These are phyloP conservation scores for Wallacemonas sp. DNA, from an alignment of 208 protist species.

Conservation along the genomic window DNA sequence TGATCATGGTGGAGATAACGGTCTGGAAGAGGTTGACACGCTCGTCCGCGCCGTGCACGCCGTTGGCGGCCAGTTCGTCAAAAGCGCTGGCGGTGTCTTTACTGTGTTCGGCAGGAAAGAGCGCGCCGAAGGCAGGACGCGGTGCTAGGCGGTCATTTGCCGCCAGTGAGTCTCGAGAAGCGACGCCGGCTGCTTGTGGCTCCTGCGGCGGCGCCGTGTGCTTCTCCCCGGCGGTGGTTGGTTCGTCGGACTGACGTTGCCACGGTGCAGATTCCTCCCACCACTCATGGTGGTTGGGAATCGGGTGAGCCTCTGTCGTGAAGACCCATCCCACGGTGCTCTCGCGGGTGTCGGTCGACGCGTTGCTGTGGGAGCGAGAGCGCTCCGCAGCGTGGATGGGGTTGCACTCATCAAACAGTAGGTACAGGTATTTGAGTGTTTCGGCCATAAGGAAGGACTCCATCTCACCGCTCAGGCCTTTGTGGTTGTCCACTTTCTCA, in stretches of 20 bases:
- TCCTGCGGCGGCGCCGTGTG: too few relatives aligned
- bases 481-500: conserved; percentile 22
- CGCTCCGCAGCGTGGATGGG: conserved; percentile 20
- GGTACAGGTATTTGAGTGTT: conserved; percentile 96
- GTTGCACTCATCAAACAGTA: conserved; percentile 87
- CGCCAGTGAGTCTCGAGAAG: too few relatives aligned
- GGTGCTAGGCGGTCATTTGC: background rate
- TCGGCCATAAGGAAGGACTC: conserved; percentile 94
- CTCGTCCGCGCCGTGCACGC: background rate
- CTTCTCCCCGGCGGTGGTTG: too few relatives aligned
- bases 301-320: conserved; percentile 51
- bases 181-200: too few relatives aligned
- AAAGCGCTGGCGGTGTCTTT: background rate
- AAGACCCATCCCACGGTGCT: conserved; percentile 39
- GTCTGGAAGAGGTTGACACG: background rate
- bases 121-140: background rate
- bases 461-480: conserved; percentile 66
- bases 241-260: too few relatives aligned
- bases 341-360: background rate
- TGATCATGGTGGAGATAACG: background rate
- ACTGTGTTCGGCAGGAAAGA: conserved; percentile 2
- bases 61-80: background rate
- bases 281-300: conserved; percentile 43
- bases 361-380: background rate
- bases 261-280: conserved; percentile 15